phyloP scores from a whole-genome alignment of 2,329 filamentous ascomycete species.

The Diplodia intermedia region DNA sequence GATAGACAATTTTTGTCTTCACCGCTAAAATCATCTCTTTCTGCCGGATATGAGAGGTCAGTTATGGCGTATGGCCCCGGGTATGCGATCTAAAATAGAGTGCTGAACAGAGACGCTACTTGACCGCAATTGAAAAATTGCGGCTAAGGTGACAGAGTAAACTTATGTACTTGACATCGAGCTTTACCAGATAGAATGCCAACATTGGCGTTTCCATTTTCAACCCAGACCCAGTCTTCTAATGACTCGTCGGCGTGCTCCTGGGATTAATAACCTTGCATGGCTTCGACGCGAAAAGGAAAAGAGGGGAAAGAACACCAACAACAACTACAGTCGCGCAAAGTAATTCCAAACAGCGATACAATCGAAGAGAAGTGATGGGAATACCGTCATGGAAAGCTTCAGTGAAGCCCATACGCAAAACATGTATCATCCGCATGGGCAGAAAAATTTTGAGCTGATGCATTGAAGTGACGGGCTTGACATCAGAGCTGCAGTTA shows the following conservation, averaged over 20 bases:
- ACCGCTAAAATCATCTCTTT: no score
- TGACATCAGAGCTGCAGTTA: not conserved
- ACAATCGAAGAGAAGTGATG: not conserved
- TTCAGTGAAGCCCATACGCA: no score
- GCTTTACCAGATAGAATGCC: not conserved
- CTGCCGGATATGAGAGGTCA: not conserved
- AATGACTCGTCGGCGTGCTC: not conserved
- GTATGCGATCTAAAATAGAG: no score
- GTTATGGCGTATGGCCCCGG: not conserved
- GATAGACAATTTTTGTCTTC: not conserved
- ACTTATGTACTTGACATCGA: not conserved
- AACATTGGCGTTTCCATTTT: not conserved
- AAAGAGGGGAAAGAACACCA: not conserved
- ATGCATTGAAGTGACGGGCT: not conserved
- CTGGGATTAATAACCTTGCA: not conserved
- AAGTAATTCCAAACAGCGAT: not conserved
- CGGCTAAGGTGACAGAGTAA: no score
- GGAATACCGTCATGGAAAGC: no score
- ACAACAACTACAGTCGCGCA: not conserved
- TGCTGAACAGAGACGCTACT: no score
- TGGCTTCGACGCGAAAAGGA: not conserved
- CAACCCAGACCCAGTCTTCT: not conserved
- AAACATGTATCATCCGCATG: not conserved
- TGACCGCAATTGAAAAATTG: no score
- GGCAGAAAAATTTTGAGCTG: not conserved